These are phyloP conservation scores for Rhodotorula sphaerocarpa DNA, from an alignment of 768 basidiomycete genomes.

Conservation along the genomic window DNA sequence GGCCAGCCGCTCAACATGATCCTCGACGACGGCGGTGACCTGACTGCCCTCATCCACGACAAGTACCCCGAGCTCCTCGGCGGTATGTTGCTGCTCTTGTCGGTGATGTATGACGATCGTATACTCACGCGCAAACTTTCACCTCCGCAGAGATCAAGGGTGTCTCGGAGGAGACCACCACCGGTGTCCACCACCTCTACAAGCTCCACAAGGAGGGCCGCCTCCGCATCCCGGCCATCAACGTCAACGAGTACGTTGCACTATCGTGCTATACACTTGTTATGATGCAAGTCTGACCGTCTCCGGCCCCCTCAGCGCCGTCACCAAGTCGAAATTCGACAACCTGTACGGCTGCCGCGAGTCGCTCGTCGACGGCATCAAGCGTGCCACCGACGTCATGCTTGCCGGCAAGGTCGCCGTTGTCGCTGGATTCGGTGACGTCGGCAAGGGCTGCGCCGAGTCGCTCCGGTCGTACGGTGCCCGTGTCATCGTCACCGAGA, in stretches of 20 bases:
- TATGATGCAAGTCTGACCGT: neutral
- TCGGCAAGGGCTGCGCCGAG: conserved; percentile 98
- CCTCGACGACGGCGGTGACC: conserved; percentile 96
- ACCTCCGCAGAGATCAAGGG: conserved; percentile 63
- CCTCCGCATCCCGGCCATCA: conserved; percentile 96
- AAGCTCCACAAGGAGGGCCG: conserved; percentile 92
- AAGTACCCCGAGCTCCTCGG: conserved; percentile 84
- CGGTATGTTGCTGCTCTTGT: conserved; percentile 47
- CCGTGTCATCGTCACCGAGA: conserved; percentile 91
- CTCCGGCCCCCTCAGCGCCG: conserved; percentile 57
- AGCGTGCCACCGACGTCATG: conserved; percentile 99
- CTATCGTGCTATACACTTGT: no score
- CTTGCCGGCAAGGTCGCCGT: conserved; percentile 98
- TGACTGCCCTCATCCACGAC: conserved; percentile 88
- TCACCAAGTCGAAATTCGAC: conserved; percentile 97
- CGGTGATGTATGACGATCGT: neutral
- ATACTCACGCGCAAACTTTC: neutral
- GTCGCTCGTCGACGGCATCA: conserved; percentile 98
- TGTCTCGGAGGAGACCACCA: conserved; percentile 98
- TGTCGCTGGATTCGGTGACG: conserved; percentile 97
- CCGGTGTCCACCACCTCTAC: conserved; percentile 98
- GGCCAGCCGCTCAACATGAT: conserved; percentile 93
- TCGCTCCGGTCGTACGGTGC: conserved; percentile 94
- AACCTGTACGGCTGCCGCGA: conserved; percentile 99
- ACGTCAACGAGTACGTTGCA: conserved; percentile 61